Base-by-base conservation (phyloP, 129 eudicot genomes). In the Centella asiatica region DNA sequence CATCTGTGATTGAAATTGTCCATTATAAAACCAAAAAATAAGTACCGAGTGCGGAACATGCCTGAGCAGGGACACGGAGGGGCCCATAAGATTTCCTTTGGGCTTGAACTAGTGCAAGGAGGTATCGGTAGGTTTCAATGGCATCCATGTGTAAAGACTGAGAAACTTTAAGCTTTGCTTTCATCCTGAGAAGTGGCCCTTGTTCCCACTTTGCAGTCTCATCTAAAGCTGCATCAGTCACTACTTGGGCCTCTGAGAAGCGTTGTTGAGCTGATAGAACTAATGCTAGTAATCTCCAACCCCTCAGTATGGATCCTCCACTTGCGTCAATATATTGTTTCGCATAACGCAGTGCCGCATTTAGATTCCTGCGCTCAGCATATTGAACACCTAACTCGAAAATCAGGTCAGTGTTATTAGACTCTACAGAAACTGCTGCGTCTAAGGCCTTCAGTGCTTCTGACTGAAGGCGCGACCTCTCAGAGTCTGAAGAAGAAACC, bases 171-270 rank as follows among this genome's bases (percentile, higher is more conserved):
- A 90, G 74, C 79, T 90, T 86, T n/a, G 94, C 97, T 63, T 90
- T 90, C 86, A 86, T 81, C 77, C 87, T 79, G 48, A 90, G 85
- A 58, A 90, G 83, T 39, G 94, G 94, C 15, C 94, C 94, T 82
- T 90, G 97, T 51, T 90, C 95, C 97, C 95, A 90, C 73, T 80
- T 90, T 29, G 84, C 80, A 26, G 95, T 90, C 80, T 90, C 95
- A 66, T 90, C 97, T 73, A 90, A 79, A 70, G 97, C 97, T 19
- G 95, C 94, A 75, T 83, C 95, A 20, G 68, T 83, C 8, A 86
- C 95, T 47, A 86, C 94, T 76, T 78, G 87, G 0, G 97, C 97
- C 74, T 90, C 97, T 3, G 79, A 69, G 75, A 75, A 86, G 34
- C 83, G 80, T 56, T 84, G 83, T 60, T 86, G 95, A 56, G 95